A percentile compares a stretch with the other conserved stretches of the same genome.
phyloP scores from a whole-genome alignment of 306 rosid species.

The Begonia peltatifolia region DNA sequence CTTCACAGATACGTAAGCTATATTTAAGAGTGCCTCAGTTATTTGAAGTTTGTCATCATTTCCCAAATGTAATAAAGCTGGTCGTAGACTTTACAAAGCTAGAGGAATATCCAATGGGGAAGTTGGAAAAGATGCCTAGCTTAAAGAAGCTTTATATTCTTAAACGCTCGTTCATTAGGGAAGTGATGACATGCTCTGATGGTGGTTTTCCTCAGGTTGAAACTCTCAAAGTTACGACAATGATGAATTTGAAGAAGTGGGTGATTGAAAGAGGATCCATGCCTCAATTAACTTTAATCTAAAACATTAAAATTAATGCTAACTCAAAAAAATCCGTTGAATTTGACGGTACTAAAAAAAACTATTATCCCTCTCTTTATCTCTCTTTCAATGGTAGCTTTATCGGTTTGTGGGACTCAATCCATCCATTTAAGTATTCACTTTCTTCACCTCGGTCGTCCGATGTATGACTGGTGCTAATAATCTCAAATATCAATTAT shows the following conservation, averaged over 20 bases:
- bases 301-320: too few species aligned
- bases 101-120: background rate
- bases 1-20: background rate
- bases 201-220: slow-evolving; percentile 6
- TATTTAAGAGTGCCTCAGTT: background rate
- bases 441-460: too few species aligned
- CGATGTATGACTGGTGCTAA: too few species aligned
- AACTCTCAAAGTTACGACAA: background rate
- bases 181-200: background rate
- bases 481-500: too few species aligned
- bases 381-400: too few species aligned
- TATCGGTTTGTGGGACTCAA: too few species aligned
- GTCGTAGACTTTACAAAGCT: background rate
- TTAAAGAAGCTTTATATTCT: background rate
- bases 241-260: background rate
- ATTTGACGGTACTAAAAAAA: too few species aligned
- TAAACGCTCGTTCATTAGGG: background rate
- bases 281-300: too few species aligned
- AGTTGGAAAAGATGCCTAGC: background rate
- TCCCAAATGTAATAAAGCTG: background rate
- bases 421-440: too few species aligned
- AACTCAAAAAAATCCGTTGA: too few species aligned
- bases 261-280: background rate
- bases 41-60: background rate
- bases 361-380: too few species aligned